These are phyloP conservation scores for Gentiana straminea DNA, from an alignment of 257 asterid species.

Conservation along the genomic window DNA sequence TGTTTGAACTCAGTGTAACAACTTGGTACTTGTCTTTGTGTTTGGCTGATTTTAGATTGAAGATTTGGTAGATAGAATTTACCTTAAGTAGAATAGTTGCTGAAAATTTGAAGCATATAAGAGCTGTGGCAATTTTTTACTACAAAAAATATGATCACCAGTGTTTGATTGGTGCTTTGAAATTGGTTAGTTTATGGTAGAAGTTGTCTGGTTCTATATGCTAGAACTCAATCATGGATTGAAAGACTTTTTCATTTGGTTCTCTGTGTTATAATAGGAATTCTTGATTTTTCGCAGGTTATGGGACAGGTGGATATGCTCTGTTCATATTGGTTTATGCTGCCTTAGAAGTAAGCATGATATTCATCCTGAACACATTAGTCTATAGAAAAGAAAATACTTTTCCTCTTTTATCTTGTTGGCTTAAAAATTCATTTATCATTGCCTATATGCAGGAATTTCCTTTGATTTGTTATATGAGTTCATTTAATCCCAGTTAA, in stretches of 20 bases:
- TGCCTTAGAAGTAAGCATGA: slow-evolving; percentile 74
- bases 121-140: no score
- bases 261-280: not conserved
- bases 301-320: slow-evolving; percentile 95
- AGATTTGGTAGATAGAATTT: not conserved
- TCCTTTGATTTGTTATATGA: not conserved
- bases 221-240: no score
- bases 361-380: slow-evolving; percentile 11
- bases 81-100: not conserved
- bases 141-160: not conserved
- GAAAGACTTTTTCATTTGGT: slow-evolving; percentile 1
- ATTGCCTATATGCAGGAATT: not conserved
- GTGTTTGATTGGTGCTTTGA: not conserved
- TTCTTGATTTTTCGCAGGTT: slow-evolving; percentile 39
- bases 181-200: not conserved
- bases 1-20: no score
- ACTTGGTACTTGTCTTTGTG: not conserved
- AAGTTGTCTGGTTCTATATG: not conserved
- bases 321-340: slow-evolving; percentile 84
- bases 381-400: slow-evolving; percentile 1
- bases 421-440: not conserved
- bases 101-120: not conserved
- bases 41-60: not conserved
- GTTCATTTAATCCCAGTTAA: no score
- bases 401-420: not conserved